Base-by-base conservation (phyloP, 257 asterid species). In the Solanum lycopersicoides region DNA sequence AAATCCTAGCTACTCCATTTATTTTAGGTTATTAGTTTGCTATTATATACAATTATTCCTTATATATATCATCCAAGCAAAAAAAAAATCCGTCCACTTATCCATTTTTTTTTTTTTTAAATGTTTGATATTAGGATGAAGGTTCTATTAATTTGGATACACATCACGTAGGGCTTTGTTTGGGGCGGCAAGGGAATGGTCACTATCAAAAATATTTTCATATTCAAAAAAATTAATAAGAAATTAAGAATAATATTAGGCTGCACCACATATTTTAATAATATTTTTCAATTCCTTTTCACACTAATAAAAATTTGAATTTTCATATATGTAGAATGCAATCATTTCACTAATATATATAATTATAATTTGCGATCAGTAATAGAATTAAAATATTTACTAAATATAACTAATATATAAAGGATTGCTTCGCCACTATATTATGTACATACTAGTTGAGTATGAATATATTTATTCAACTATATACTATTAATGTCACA, bases 261-360 rank as follows among this genome's bases (percentile, higher is more conserved):
- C 0, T 47, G 23, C 4, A 6, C 0, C 23, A 16, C 21, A 15
- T 16, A 14, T 0, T 47, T 4, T 2, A 3, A 50, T 0, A 3
- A 6, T 50, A 7, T 75, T 75, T 5, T 7, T 2, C 15, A 8
- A 34, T 34, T 34, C 8, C 15, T 34, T 34, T 72, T 72, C 4
- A 16, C 12, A 3, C 75, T 30, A 20, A 2, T 30, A 1, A 30
- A 69, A 0, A 30, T 30, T 69, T 30, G 1, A 69, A 28, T 30
- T 30, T 28, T 30, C 6, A 30, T 30, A 12, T 30, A 69, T 1
- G 75, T 30, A 69, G 6, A 69, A 16, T 68, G 12, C 3, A 13
- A 14, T 30, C 18, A 3, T 10, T 20, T 2, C 21, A 15, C 13
- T 32, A 71, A 15, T 32, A 71, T 8, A 20, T 1, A 37, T 30